phyloP scores from a whole-genome alignment of 2,329 filamentous ascomycete genomes.

The Colletotrichum siamense region DNA sequence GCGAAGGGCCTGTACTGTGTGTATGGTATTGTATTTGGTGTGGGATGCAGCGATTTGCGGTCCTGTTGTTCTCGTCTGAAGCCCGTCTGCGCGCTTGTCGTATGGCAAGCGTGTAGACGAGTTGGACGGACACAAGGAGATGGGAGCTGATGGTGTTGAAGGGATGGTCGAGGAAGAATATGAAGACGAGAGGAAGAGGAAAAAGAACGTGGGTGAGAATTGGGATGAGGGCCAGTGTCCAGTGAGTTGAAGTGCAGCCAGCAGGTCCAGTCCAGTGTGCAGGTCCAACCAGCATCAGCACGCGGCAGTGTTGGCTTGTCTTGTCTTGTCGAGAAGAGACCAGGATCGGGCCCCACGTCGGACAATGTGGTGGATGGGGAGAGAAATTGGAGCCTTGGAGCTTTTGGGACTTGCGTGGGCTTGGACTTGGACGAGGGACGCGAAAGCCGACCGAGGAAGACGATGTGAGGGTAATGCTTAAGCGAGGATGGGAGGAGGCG shows the following conservation, averaged over 20 bases:
- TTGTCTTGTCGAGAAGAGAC: conserved; percentile 10
- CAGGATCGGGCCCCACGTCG: conserved; percentile 17
- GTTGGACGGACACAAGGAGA: not conserved
- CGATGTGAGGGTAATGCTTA: not conserved
- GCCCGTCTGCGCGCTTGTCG: not conserved
- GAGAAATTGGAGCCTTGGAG: conserved; percentile 13
- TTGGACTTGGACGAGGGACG: not conserved
- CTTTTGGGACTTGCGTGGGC: conserved; percentile 1
- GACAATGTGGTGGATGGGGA: conserved; percentile 17
- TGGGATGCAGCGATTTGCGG: not conserved
- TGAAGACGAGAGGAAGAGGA: not conserved
- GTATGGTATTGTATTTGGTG: not conserved
- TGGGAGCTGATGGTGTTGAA: not conserved
- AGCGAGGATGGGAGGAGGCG: not conserved
- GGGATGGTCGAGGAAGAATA: not conserved
- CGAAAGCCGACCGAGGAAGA: not conserved
- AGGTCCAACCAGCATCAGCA: conserved; percentile 3
- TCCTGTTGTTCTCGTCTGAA: not conserved
- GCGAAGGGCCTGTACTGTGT: not conserved
- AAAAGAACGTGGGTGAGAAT: not conserved
- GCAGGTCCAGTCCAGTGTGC: not conserved
- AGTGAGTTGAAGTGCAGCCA: not conserved
- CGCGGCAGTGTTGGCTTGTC: conserved; percentile 18
- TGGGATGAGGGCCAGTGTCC: not conserved
- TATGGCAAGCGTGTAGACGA: not conserved